These are phyloP conservation scores for Alternaria brassicicola DNA, from an alignment of 2,329 filamentous ascomycete genomes.

Conservation along the genomic window DNA sequence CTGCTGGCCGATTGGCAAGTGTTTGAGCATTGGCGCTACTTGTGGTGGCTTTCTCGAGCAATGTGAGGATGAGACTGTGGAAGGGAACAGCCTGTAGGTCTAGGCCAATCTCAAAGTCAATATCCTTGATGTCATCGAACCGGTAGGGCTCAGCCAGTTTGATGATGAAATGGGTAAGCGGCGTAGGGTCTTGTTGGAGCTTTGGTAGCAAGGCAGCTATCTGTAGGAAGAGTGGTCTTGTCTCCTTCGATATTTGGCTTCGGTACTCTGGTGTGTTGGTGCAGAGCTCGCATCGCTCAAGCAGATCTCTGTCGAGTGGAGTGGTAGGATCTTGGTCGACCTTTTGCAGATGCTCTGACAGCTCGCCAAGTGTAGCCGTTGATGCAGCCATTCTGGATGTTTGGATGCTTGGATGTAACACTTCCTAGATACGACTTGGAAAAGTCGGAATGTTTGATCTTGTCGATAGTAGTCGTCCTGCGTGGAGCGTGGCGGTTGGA, in stretches of 20 bases:
- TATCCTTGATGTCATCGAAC: slow-evolving; percentile 51
- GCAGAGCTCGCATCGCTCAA: slow-evolving; percentile 58
- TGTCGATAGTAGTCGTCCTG: background rate
- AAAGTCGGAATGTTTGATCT: background rate
- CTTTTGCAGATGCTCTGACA: slow-evolving; percentile 54
- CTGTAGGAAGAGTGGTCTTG: slow-evolving; percentile 49
- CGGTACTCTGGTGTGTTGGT: slow-evolving; percentile 43
- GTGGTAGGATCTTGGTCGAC: slow-evolving; percentile 54
- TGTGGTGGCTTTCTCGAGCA: slow-evolving; percentile 62
- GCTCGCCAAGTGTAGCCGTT: slow-evolving; percentile 32
- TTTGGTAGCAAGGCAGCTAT: slow-evolving; percentile 59
- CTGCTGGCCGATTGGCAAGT: slow-evolving; percentile 62
- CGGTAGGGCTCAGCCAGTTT: slow-evolving; percentile 55
- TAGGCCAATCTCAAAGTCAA: slow-evolving; percentile 63
- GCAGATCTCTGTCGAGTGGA: slow-evolving; percentile 54
- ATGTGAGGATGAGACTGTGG: slow-evolving; percentile 61
- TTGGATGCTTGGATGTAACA: background rate
- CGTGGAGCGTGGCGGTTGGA: slow-evolving; percentile 17
- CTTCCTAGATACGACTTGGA: too few relatives aligned
- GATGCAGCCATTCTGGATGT: slow-evolving; percentile 26
- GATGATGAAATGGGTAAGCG: slow-evolving; percentile 59
- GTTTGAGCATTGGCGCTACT: slow-evolving; percentile 62
- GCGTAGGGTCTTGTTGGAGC: slow-evolving; percentile 64
- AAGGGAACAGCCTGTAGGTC: slow-evolving; percentile 56
- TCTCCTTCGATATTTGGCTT: slow-evolving; percentile 33